Evolutionary conservation across 352 stramenopile species (phyloP), one percentile per base, ranked within the genome.

Genomic region (Globisporangium lucens): DNA sequence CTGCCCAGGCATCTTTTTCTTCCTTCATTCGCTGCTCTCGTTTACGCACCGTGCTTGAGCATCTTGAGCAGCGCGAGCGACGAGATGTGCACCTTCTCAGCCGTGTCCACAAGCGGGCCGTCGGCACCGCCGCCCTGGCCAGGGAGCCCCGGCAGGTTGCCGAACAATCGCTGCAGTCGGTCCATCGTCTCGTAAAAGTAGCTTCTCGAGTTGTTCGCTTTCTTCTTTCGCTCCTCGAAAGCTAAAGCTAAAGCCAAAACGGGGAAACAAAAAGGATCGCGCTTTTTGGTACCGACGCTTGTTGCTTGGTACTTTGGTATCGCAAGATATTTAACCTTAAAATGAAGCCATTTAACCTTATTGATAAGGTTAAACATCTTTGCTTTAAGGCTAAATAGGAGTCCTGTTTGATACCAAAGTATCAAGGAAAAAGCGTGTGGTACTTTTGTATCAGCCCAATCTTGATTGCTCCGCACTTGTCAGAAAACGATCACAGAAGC

Each of bases 51-150:
- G 80, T 99, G 98, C 75, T 99, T 99, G 53, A 99, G 91, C 98
- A 99, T 99, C 83, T 99, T 99, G 17, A 99, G 87, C 63, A 99
- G 83, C 62, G 98, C 97, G 49, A 99, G 81, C 52, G 96, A 99
- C 67, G 95, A 99, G 55, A 99, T 99, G 75, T 99, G 97, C 49
- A 99, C 97, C 74, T 99, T 99, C 87, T 99, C 98, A 43, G 97
- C 91, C 67, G 95, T 99, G 82, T 99, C 97, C 7, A 98, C 94
- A 38, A 97, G 89, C 35, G 96, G 96, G 17, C 89, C 90, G 73
- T 99, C 96, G 38, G 79, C 71, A n/a, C 87, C 87, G 20, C 78
- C 85, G 15, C 82, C 77, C 63, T 93, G 84, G 46, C 85, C 84
- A 4, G 83, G 78, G 49, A 95, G 78, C 1, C 88, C 88, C 29